These are phyloP conservation scores for Apiotrichum akiyoshidainum DNA, from an alignment of 1,284 basidiomycete species.

Conservation along the genomic window DNA sequence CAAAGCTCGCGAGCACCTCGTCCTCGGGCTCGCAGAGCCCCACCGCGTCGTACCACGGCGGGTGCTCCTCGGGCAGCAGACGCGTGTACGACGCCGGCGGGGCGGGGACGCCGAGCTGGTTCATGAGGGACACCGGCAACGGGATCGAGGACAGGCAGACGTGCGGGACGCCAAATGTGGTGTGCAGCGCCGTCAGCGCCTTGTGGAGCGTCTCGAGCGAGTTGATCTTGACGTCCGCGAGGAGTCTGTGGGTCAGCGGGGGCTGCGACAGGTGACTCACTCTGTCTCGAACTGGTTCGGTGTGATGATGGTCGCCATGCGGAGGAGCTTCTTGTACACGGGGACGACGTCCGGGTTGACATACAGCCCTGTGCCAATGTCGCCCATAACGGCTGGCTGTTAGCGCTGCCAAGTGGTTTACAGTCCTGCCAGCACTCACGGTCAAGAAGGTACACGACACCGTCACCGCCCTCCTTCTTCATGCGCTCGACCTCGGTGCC, in stretches of 20 bases:
- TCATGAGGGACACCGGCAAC: conserved; percentile 41
- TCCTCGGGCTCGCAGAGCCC: conserved; percentile 24
- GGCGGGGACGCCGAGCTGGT: conserved; percentile 33
- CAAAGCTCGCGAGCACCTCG: conserved; percentile 70
- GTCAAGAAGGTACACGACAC: conserved; percentile 80
- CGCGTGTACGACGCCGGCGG: conserved; percentile 41
- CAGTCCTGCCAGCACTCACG: conserved; percentile 58
- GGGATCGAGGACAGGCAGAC: conserved; percentile 87
- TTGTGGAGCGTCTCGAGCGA: conserved; percentile 64
- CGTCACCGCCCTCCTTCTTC: conserved; percentile 48
- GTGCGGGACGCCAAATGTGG: conserved; percentile 69
- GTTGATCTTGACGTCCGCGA: conserved; percentile 68
- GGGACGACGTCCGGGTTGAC: conserved; percentile 85
- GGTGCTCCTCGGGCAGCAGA: conserved; percentile 29
- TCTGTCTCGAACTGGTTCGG: conserved; percentile 99
- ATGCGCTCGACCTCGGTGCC: conserved; percentile 58
- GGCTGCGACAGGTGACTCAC: conserved; percentile 55
- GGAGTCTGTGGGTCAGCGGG: conserved; percentile 55
- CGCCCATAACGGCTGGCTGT: conserved; percentile 74
- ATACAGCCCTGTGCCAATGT: conserved; percentile 75
- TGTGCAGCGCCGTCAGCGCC: conserved; percentile 73
- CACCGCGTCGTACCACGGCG: conserved; percentile 40
- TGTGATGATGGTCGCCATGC: conserved; percentile 82
- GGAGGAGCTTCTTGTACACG: conserved; percentile 75
- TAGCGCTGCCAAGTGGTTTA: neutral